Evolutionary conservation across 345 rosid genomes (phyloP).

Genomic region (Aquilaria malaccensis): DNA sequence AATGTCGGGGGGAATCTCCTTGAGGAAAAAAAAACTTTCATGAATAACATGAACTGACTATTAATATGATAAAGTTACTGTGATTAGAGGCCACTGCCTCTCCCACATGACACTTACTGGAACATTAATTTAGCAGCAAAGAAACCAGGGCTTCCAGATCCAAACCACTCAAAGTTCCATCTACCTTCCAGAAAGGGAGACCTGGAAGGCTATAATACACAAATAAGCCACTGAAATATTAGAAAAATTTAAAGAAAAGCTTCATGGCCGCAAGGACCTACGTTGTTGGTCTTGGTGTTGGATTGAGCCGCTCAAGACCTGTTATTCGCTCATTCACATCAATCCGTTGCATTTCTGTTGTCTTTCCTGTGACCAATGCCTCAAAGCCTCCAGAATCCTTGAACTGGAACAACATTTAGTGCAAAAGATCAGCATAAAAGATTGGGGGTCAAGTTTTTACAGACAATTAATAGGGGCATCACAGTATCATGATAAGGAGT

Average conservation of each 20-base stretch:
- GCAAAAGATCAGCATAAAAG: not conserved
- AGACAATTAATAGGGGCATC: not conserved
- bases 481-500: not conserved
- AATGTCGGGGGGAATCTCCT: slow-evolving; percentile 80
- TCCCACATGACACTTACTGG: slow-evolving; percentile 38
- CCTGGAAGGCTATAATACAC: slow-evolving; percentile 62
- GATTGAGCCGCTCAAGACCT: slow-evolving; percentile 85
- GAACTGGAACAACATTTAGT: slow-evolving; percentile 33
- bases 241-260: slow-evolving; percentile 4
- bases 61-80: slow-evolving; percentile 1
- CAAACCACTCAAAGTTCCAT: slow-evolving; percentile 98
- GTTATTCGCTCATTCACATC: slow-evolving; percentile 90
- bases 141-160: slow-evolving; percentile 67
- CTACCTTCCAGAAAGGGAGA: slow-evolving; percentile 88
- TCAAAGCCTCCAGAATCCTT: slow-evolving; percentile 94
- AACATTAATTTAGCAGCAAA: slow-evolving; percentile 60
- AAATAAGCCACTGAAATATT: slow-evolving; percentile 23
- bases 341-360: slow-evolving; percentile 62
- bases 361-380: slow-evolving; percentile 67
- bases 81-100: slow-evolving; percentile 2
- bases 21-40: slow-evolving; percentile 16
- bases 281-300: slow-evolving; percentile 90
- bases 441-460: slow-evolving; percentile 9
- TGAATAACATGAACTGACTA: slow-evolving; percentile 3
- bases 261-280: slow-evolving; percentile 32